These are phyloP conservation scores for Chytriomyces confervae DNA, from an alignment of 192 early-diverging fungal species.

Conservation along the genomic window DNA sequence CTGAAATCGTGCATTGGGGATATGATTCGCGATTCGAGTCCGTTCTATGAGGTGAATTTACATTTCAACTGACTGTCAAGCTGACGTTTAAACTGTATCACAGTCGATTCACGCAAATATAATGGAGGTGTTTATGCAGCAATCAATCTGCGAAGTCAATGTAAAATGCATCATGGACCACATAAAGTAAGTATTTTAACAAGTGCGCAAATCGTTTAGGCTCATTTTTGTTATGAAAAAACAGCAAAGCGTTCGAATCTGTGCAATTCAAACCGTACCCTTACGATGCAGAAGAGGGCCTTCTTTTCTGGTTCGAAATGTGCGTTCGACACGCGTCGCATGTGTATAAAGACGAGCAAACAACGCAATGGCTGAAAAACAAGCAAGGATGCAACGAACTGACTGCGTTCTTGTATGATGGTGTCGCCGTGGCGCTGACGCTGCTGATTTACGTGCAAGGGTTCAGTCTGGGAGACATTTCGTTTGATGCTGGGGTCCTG, in stretches of 20 bases:
- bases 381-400: slow-evolving; percentile 39
- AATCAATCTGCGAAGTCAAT: slow-evolving; percentile 9
- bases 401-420: slow-evolving; percentile 35
- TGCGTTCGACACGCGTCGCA: slow-evolving; percentile 25
- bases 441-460: slow-evolving; percentile 36
- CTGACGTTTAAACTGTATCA: background rate
- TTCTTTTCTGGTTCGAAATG: slow-evolving; percentile 48
- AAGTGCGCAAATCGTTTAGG: background rate
- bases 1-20: slow-evolving; percentile 45
- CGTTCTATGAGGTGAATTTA: slow-evolving; percentile 55
- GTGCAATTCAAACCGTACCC: slow-evolving; percentile 38
- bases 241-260: background rate
- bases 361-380: background rate
- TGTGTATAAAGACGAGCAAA: background rate
- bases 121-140: slow-evolving; percentile 48
- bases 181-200: slow-evolving; percentile 14
- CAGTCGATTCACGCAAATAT: slow-evolving; percentile 57
- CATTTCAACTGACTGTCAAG: background rate
- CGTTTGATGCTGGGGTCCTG: background rate
- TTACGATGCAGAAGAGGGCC: slow-evolving; percentile 55
- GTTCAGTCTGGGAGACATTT: slow-evolving; percentile 21
- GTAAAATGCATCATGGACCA: slow-evolving; percentile 41
- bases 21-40: slow-evolving; percentile 52
- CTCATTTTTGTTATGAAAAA: too few species aligned
- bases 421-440: slow-evolving; percentile 31